phyloP scores from a whole-genome alignment of 1,284 basidiomycete genomes.

The Cystobasidiaceae sp. region DNA sequence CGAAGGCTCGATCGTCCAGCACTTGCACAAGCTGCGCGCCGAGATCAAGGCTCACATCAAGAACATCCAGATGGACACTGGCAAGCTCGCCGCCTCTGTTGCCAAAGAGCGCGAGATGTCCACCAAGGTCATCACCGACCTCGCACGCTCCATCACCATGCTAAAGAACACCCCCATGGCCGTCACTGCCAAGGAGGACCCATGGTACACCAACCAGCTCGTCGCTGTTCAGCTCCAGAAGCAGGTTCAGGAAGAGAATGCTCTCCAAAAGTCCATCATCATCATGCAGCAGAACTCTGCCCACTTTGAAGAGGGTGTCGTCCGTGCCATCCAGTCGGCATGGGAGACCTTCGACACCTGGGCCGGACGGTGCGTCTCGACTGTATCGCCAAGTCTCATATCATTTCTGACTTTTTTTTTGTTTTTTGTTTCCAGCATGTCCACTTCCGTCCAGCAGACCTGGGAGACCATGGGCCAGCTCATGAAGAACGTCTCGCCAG shows the following conservation, averaged over 20 bases:
- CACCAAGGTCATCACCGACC: slow-evolving; percentile 77
- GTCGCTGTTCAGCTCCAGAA: slow-evolving; percentile 84
- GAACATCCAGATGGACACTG: slow-evolving; percentile 51
- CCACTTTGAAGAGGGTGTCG: slow-evolving; percentile 94
- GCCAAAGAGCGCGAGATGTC: slow-evolving; percentile 91
- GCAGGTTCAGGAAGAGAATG: slow-evolving; percentile 90
- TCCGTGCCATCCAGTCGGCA: slow-evolving; percentile 88
- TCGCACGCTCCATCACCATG: slow-evolving; percentile 77
- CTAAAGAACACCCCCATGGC: slow-evolving; percentile 94
- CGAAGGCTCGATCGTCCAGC: slow-evolving; percentile 95
- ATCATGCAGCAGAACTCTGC: slow-evolving; percentile 98
- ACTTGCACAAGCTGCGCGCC: slow-evolving; percentile 83
- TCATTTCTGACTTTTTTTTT: background rate
- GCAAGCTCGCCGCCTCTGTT: slow-evolving; percentile 83
- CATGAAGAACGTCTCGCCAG: slow-evolving; percentile 80
- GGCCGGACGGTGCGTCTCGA: slow-evolving; percentile 54
- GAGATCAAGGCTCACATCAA: slow-evolving; percentile 98
- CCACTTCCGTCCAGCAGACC: slow-evolving; percentile 69
- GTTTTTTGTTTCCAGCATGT: slow-evolving; percentile 58
- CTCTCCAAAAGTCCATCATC: slow-evolving; percentile 95
- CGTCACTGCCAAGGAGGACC: slow-evolving; percentile 76
- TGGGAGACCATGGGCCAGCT: slow-evolving; percentile 69
- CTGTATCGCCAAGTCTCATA: background rate
- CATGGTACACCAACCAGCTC: slow-evolving; percentile 68
- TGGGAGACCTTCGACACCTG: slow-evolving; percentile 98